Evolutionary conservation across 495 filamentous ascomycete genomes (phyloP).

Genomic region (Filosporella fistucella): DNA sequence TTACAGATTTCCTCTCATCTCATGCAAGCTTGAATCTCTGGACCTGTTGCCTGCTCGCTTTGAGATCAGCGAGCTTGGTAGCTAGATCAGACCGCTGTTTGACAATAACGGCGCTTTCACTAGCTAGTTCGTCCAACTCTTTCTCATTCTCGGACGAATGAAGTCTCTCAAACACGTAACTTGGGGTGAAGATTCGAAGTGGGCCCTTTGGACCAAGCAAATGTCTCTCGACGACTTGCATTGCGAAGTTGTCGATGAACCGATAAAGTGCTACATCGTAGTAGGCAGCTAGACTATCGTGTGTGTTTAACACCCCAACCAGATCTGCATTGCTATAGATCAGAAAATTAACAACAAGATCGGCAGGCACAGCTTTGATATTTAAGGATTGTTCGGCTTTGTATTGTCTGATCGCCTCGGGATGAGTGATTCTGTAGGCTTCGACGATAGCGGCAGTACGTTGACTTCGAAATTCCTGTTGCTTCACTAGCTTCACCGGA

Average conservation of each 20-base stretch:
- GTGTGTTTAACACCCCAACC: constrained; percentile 8
- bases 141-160: constrained; percentile 29
- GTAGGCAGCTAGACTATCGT: constrained; percentile 34
- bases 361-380: neutral
- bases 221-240: constrained; percentile 21
- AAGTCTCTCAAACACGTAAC: constrained; percentile 25
- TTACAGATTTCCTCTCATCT: too few relatives aligned
- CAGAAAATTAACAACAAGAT: neutral
- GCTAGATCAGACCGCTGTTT: constrained; percentile 30
- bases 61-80: constrained; percentile 37
- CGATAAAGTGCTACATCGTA: constrained; percentile 38
- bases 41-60: constrained; percentile 27
- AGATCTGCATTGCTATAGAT: constrained; percentile 1
- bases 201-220: constrained; percentile 10
- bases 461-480: neutral
- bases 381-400: neutral
- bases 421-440: neutral
- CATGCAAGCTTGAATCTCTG: constrained; percentile 10
- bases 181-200: constrained; percentile 4
- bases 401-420: neutral
- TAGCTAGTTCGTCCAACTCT: constrained; percentile 40
- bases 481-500: neutral
- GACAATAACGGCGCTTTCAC: constrained; percentile 33
- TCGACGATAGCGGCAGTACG: neutral
- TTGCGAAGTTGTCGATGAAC: constrained; percentile 36